A percentile compares a stretch with the other conserved stretches of the same genome.
Conservation (phyloP, 2,329 filamentous ascomycete genomes). For the Phialophora chinensis region DNA sequence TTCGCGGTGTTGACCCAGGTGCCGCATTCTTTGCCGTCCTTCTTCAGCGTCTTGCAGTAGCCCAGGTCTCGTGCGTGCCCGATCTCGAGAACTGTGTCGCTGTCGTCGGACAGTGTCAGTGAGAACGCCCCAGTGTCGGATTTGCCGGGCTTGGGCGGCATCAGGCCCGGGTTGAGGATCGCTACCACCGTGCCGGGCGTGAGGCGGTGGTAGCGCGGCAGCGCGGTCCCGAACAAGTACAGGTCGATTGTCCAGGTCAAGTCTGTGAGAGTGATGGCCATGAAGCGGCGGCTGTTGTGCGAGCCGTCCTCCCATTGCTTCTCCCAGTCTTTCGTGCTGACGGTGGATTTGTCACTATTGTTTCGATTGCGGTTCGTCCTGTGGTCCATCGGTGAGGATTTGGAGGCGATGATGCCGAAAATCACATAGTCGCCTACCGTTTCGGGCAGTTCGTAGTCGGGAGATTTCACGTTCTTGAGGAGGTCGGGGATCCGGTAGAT, state of each 20-base stretch:
- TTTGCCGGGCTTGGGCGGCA: conserved; percentile 80
- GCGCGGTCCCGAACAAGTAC: conserved; percentile 89
- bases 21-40: conserved; percentile 79
- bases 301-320: conserved; percentile 60
- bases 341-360: conserved; percentile 48
- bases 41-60: conserved; percentile 83
- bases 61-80: conserved; percentile 83
- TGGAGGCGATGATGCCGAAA: conserved; percentile 84
- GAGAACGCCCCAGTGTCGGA: conserved; percentile 83
- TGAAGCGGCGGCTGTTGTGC: conserved; percentile 77
- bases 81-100: conserved; percentile 88
- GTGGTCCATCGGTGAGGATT: conserved; percentile 76
- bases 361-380: conserved; percentile 44
- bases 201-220: conserved; percentile 93
- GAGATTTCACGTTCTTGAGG: conserved; percentile 78
- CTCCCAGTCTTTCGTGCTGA: conserved; percentile 47
- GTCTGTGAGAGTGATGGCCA: conserved; percentile 87
- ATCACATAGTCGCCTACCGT: conserved; percentile 88
- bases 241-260: conserved; percentile 89
- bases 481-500: conserved; percentile 72
- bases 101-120: conserved; percentile 81
- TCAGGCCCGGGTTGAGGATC: conserved; percentile 86
- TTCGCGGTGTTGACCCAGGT: conserved; percentile 87
- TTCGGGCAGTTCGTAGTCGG: conserved; percentile 78
- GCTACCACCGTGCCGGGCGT: conserved; percentile 88